phyloP scores from a whole-genome alignment of 306 rosid species.

The Fragaria vesca region DNA sequence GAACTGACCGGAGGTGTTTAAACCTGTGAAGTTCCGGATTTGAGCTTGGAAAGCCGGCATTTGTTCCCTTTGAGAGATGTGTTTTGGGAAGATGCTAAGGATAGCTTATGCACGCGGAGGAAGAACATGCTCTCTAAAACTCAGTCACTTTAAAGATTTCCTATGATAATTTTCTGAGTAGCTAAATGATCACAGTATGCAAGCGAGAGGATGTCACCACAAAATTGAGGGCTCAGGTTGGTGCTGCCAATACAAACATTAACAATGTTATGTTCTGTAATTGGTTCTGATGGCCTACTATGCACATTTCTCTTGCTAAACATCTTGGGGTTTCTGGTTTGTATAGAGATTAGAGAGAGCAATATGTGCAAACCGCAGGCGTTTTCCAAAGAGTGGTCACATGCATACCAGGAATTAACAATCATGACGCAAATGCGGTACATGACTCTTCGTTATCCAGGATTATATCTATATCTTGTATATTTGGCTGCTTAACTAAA shows the following conservation, averaged over 20 bases:
- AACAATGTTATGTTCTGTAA: background rate
- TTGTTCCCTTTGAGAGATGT: slow-evolving; percentile 88
- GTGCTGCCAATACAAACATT: slow-evolving; percentile 1
- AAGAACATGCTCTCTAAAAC: slow-evolving; percentile 27
- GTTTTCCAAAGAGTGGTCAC: slow-evolving; percentile 67
- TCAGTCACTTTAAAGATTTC: background rate
- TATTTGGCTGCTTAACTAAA: background rate
- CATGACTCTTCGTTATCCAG: background rate
- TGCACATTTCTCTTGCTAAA: background rate
- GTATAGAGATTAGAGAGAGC: slow-evolving; percentile 53
- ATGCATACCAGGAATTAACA: slow-evolving; percentile 69
- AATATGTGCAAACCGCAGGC: slow-evolving; percentile 69
- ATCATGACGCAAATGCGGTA: slow-evolving; percentile 89
- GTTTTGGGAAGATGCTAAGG: slow-evolving; percentile 84
- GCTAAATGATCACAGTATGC: slow-evolving; percentile 52
- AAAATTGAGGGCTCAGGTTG: slow-evolving; percentile 79
- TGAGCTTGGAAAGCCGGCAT: slow-evolving; percentile 85
- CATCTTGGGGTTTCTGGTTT: slow-evolving; percentile 25
- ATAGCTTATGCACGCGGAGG: slow-evolving; percentile 91
- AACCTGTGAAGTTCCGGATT: slow-evolving; percentile 50
- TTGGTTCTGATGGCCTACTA: background rate
- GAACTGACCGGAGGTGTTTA: slow-evolving; percentile 7
- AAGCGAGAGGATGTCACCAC: slow-evolving; percentile 62
- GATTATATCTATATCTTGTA: background rate
- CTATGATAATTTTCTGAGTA: slow-evolving; percentile 21